A percentile compares a stretch with the other conserved stretches of the same genome.
Conservation (phyloP, 176 grass and related monocot genomes). For the Phragmites australis region DNA sequence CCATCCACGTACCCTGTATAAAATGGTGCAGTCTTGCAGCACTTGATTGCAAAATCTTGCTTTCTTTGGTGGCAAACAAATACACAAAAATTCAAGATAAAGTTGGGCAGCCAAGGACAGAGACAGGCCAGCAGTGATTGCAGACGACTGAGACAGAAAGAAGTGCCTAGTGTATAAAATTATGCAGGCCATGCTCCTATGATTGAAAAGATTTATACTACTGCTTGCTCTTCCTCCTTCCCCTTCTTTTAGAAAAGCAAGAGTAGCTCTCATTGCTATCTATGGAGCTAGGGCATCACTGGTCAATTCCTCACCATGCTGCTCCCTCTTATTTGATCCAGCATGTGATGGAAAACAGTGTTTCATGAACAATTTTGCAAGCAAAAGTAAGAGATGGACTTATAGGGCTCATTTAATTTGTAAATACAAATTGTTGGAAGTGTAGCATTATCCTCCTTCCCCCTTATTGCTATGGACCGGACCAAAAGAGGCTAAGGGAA, state of each 20-base stretch:
- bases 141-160: slow-evolving; percentile 52
- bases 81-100: slow-evolving; percentile 46
- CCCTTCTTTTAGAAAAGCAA: slow-evolving; percentile 48
- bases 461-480: slow-evolving; percentile 36
- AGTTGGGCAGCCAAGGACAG: slow-evolving; percentile 45
- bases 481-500: slow-evolving; percentile 41
- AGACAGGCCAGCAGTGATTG: slow-evolving; percentile 48
- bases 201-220: slow-evolving; percentile 47
- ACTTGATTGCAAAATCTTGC: slow-evolving; percentile 45
- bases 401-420: slow-evolving; percentile 21
- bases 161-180: slow-evolving; percentile 50
- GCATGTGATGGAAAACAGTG: slow-evolving; percentile 37
- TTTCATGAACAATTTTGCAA: slow-evolving; percentile 1
- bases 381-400: not conserved
- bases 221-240: slow-evolving; percentile 5
- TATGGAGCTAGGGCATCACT: slow-evolving; percentile 45
- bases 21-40: slow-evolving; percentile 12
- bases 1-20: slow-evolving; percentile 35
- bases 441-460: slow-evolving; percentile 40
- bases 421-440: slow-evolving; percentile 21
- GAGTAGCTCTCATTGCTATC: slow-evolving; percentile 62
- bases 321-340: slow-evolving; percentile 41
- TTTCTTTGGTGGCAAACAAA: slow-evolving; percentile 52
- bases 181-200: slow-evolving; percentile 37
- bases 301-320: slow-evolving; percentile 57